A percentile compares a stretch with the other conserved stretches of the same genome.
phyloP scores from a whole-genome alignment of 164 flowering plant species.

The Dillenia suffruticosa region DNA sequence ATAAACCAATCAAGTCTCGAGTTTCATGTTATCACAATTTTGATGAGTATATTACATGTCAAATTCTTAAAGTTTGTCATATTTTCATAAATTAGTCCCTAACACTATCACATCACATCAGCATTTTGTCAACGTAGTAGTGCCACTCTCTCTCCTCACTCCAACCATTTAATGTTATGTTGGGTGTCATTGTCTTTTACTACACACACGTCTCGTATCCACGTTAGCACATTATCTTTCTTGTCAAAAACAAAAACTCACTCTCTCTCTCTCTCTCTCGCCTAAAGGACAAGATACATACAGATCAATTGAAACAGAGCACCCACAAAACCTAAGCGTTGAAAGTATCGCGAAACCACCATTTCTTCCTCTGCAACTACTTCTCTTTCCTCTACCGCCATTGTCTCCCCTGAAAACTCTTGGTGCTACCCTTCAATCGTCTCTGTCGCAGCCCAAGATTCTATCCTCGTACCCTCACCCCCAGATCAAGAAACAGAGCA shows the following conservation, averaged over 20 bases:
- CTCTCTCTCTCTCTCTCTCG: slow-evolving; percentile 4
- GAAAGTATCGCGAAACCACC: slow-evolving; percentile 65
- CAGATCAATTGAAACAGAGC: not conserved
- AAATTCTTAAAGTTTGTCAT: too few relatives aligned
- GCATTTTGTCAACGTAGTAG: too few relatives aligned
- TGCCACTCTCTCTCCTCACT: too few relatives aligned
- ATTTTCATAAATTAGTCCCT: too few relatives aligned
- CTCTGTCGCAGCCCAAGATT: not conserved
- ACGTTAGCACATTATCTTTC: not conserved
- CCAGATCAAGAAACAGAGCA: slow-evolving; percentile 6
- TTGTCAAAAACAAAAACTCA: slow-evolving; percentile 1
- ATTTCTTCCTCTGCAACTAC: slow-evolving; percentile 41
- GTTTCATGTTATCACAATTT: too few relatives aligned
- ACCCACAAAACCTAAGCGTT: slow-evolving; percentile 53
- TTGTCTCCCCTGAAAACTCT: slow-evolving; percentile 39
- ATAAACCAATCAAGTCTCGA: too few relatives aligned
- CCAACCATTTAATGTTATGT: not conserved
- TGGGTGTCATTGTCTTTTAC: not conserved
- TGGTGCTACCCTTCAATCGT: slow-evolving; percentile 43
- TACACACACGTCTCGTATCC: slow-evolving; percentile 22
- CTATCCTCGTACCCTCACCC: not conserved
- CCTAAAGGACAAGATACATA: not conserved
- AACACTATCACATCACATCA: too few relatives aligned
- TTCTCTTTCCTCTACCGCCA: slow-evolving; percentile 19
- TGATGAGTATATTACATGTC: too few relatives aligned